Base-by-base conservation (phyloP, 345 rosid species). In the Pugionium cornutum region DNA sequence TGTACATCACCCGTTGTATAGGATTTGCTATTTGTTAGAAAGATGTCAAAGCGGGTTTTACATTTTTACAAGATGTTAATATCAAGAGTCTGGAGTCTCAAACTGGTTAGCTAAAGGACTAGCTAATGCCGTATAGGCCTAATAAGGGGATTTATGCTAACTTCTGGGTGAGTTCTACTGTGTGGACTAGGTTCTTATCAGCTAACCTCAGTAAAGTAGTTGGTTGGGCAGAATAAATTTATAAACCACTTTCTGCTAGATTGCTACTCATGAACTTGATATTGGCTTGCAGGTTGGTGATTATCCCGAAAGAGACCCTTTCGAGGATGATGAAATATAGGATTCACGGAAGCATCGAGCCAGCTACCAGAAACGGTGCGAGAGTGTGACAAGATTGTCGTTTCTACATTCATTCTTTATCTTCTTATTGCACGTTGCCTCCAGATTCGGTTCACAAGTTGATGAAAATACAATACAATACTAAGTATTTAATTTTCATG, bases 261-360 rank as follows among this genome's bases (percentile, higher is more conserved):
- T 18, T 18, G 18, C 29, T 34, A 27, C 47, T 65, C 31, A 58
- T 42, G 67, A 53, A 25, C 47, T 47, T 39, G 31, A 31, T 30
- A 4, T 46, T 67, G 42, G 7, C 78, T 64, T 73, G 37, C 82
- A 89, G 98, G 92, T 89, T 55, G 98, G 98, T 62, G 86, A 89
- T 66, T 82, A 82, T 68, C 96, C 92, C n/a, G 96, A 89, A 73
- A 79, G 86, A 68, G 95, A 92, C 71, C 84, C 80, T 30, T 88
- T 91, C 4, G 87, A 88, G 71, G 96, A 91, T 18, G 91, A 88
- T 41, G 97, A 90, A 77, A 86, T 88, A 74, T 86, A 77, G 80
- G 66, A 66, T 30, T 66, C 39, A 49, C 3, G 36, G 27, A 55
- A 49, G 41, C 49, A 10, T 47, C 11, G 51, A 50, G 36, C 11